Percentiles rank a stretch among this genome's conserved stretches.
Evolutionary conservation across 2,329 filamentous ascomycete species (phyloP).

Genomic region (Elsinoe necatrix): DNA sequence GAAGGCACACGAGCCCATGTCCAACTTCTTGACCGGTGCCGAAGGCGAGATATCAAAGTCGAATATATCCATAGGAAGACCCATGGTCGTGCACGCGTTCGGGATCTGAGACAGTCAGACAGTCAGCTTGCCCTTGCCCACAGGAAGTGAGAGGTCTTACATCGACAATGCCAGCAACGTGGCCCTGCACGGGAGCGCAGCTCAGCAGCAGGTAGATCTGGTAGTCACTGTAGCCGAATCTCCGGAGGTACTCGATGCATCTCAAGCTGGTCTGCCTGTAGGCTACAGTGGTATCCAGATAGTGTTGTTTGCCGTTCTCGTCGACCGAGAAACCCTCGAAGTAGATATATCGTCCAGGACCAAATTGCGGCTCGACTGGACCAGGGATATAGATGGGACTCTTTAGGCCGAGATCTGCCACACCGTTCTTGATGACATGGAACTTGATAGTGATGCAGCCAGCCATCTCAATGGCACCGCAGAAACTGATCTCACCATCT

Average conservation of each 20-base stretch:
- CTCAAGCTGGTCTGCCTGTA: constrained; percentile 74
- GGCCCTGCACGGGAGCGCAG: constrained; percentile 78
- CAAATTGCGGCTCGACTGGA: constrained; percentile 80
- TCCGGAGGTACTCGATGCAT: constrained; percentile 68
- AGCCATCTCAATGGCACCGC: constrained; percentile 80
- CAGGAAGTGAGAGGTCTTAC: constrained; percentile 24
- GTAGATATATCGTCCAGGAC: constrained; percentile 70
- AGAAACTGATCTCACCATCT: constrained; percentile 79
- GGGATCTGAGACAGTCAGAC: constrained; percentile 48
- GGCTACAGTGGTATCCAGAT: constrained; percentile 75
- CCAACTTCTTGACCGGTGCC: constrained; percentile 49
- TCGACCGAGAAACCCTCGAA: constrained; percentile 91
- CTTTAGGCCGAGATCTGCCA: constrained; percentile 66
- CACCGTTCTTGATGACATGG: constrained; percentile 73
- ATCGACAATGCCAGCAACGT: constrained; percentile 82
- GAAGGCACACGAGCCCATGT: constrained; percentile 66
- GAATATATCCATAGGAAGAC: constrained; percentile 87
- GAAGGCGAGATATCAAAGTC: constrained; percentile 80
- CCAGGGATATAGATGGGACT: constrained; percentile 79
- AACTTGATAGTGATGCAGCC: constrained; percentile 87
- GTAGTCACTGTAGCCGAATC: constrained; percentile 61
- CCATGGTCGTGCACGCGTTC: constrained; percentile 83
- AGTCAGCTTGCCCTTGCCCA: constrained; percentile 14
- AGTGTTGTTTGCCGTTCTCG: constrained; percentile 80
- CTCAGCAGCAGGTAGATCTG: constrained; percentile 81